Conservation (phyloP, 305 asterid genomes). For the Salvia sclarea region DNA sequence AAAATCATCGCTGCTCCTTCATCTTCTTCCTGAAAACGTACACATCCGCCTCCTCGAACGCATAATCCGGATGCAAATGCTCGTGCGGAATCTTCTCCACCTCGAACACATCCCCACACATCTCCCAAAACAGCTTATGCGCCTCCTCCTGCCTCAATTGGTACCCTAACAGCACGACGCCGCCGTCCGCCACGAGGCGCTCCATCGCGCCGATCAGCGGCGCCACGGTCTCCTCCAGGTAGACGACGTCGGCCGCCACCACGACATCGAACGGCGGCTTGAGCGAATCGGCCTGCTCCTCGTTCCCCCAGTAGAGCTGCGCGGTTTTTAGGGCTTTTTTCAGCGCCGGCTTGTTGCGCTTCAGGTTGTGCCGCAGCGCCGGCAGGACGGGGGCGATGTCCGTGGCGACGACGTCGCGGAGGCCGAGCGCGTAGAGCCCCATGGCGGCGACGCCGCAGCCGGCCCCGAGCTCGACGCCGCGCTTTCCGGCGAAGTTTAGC, state of each 20-base stretch:
- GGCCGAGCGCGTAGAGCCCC: constrained; percentile 83
- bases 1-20: constrained; percentile 18
- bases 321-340: constrained; percentile 61
- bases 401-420: constrained; percentile 69
- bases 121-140: constrained; percentile 70
- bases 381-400: constrained; percentile 96
- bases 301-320: constrained; percentile 72
- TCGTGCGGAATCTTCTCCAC: constrained; percentile 72
- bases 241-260: constrained; percentile 84
- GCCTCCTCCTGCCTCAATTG: constrained; percentile 91
- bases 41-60: constrained; percentile 80
- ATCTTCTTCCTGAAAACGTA: constrained; percentile 70
- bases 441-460: constrained; percentile 92
- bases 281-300: constrained; percentile 56
- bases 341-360: constrained; percentile 68
- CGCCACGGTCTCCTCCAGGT: constrained; percentile 77
- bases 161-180: constrained; percentile 80
- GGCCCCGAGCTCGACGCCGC: constrained; percentile 82
- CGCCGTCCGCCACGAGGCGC: constrained; percentile 64
- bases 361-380: constrained; percentile 82
- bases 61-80: constrained; percentile 87
- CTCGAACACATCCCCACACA: constrained; percentile 53
- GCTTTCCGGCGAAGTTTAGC: constrained; percentile 62
- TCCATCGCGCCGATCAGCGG: constrained; percentile 71
- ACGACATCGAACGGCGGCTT: constrained; percentile 80